Percentiles rank a stretch among this genome's conserved stretches.
phyloP scores from a whole-genome alignment of 2,329 filamentous ascomycete species.

The Fusarium bactridioides region DNA sequence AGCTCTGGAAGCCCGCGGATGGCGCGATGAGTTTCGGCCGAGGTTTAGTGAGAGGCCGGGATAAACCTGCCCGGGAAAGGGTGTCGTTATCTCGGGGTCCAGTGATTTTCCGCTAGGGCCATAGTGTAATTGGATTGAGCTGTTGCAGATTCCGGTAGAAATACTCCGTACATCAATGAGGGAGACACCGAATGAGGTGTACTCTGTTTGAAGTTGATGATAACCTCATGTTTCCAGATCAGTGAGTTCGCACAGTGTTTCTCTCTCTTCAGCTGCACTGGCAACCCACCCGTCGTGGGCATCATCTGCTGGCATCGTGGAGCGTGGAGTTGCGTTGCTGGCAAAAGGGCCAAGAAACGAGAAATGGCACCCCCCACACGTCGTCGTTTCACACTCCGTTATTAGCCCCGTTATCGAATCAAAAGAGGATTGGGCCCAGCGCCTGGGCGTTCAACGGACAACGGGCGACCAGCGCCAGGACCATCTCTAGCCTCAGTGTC shows the following conservation, averaged over 20 bases:
- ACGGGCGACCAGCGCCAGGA: conserved; percentile 26
- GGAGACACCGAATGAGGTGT: background rate
- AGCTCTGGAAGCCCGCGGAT: conserved; percentile 20
- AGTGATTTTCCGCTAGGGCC: background rate
- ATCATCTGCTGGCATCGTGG: conserved; percentile 28
- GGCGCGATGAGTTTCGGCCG: conserved; percentile 36
- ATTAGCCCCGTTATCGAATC: conserved; percentile 42
- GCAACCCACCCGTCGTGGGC: conserved; percentile 35
- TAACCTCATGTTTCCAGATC: conserved; percentile 7
- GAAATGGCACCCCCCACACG: conserved; percentile 38
- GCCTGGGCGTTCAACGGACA: conserved; percentile 37
- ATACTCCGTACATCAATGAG: background rate
- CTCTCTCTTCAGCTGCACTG: conserved; percentile 30
- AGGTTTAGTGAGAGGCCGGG: conserved; percentile 23
- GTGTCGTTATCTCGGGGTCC: conserved; percentile 1
- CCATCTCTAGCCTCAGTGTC: conserved; percentile 9
- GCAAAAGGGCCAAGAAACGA: conserved; percentile 34
- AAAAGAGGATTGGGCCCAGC: conserved; percentile 34
- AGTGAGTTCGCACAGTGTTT: conserved; percentile 39
- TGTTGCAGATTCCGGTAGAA: background rate
- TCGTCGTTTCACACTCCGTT: conserved; percentile 42
- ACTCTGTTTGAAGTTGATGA: background rate
- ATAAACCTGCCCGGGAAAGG: conserved; percentile 11
- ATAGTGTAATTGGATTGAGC: background rate
- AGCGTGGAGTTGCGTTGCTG: conserved; percentile 27